Percentiles rank a stretch among this genome's conserved stretches.
Conservation (phyloP, 192 early-diverging fungal species). For the Funneliformis geosporum region DNA sequence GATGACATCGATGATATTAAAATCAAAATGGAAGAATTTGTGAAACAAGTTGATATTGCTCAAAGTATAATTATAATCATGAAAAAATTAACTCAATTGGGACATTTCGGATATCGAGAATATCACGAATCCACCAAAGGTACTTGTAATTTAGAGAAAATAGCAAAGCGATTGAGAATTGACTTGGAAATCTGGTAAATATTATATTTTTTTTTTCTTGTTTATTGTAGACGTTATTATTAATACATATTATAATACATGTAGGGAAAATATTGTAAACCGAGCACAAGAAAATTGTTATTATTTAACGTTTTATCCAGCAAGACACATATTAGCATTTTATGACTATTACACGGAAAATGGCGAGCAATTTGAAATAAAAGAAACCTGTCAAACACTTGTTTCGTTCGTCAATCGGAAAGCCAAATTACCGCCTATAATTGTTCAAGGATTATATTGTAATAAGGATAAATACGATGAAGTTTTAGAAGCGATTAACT, state of each 20-base stretch:
- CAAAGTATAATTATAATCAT: constrained; percentile 24
- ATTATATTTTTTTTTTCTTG: not conserved
- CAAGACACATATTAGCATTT: constrained; percentile 22
- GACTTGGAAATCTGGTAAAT: not conserved
- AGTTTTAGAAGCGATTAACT: constrained; percentile 7
- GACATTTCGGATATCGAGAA: constrained; percentile 33
- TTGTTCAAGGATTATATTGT: not conserved
- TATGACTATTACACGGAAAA: constrained; percentile 9
- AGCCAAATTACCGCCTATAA: not conserved
- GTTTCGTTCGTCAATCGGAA: constrained; percentile 6
- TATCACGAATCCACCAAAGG: not conserved
- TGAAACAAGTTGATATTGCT: constrained; percentile 30
- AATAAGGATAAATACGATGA: not conserved
- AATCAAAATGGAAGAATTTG: constrained; percentile 21
- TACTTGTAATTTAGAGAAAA: not conserved
- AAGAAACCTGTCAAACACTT: not conserved
- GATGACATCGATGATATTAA: not conserved
- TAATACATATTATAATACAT: not conserved
- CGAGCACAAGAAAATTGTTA: constrained; percentile 12
- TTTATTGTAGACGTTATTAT: not conserved
- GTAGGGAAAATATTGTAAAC: constrained; percentile 7
- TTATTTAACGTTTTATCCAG: constrained; percentile 19
- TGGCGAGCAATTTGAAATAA: not conserved
- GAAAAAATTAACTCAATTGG: constrained; percentile 28
- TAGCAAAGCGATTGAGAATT: not conserved